Conservation (phyloP, 257 asterid genomes). For the Jasminum sambac region DNA sequence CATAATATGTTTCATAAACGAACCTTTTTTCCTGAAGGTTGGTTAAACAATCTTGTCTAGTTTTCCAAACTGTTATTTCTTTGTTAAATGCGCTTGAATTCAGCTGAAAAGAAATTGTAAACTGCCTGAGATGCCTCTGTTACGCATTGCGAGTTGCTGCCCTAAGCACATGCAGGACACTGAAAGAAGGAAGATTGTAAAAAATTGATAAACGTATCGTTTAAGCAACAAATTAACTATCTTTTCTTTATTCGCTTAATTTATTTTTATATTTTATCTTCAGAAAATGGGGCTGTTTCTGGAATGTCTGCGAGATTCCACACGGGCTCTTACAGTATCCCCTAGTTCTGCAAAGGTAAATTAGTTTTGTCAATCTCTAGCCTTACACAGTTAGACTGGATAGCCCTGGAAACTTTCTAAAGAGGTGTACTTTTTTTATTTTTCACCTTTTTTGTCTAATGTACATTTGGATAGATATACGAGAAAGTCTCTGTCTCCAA, state of each 20-base stretch:
- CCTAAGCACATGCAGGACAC: neutral
- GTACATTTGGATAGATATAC: slow-evolving; percentile 9
- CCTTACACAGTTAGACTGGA: slow-evolving; percentile 6
- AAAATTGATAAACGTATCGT: neutral
- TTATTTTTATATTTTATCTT: slow-evolving; percentile 22
- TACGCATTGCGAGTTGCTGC: neutral
- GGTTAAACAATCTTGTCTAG: slow-evolving; percentile 6
- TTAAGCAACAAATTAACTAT: slow-evolving; percentile 4
- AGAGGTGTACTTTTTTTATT: neutral
- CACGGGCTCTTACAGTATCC: slow-evolving; percentile 55
- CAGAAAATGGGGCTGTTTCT: slow-evolving; percentile 74
- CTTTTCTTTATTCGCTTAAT: slow-evolving; percentile 4
- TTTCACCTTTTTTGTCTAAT: neutral
- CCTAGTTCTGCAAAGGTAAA: slow-evolving; percentile 81
- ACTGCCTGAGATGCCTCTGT: neutral
- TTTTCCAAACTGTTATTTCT: neutral
- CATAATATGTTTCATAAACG: neutral
- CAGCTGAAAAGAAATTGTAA: neutral
- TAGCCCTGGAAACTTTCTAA: slow-evolving; percentile 16
- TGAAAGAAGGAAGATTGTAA: slow-evolving; percentile 14
- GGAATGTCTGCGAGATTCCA: slow-evolving; percentile 78
- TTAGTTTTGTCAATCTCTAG: slow-evolving; percentile 11
- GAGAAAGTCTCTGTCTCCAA: slow-evolving; percentile 5
- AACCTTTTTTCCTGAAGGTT: slow-evolving; percentile 5
- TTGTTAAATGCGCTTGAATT: neutral